Evolutionary conservation across 768 basidiomycete species (phyloP).

Genomic region (Leccinum olivaceopallidum): DNA sequence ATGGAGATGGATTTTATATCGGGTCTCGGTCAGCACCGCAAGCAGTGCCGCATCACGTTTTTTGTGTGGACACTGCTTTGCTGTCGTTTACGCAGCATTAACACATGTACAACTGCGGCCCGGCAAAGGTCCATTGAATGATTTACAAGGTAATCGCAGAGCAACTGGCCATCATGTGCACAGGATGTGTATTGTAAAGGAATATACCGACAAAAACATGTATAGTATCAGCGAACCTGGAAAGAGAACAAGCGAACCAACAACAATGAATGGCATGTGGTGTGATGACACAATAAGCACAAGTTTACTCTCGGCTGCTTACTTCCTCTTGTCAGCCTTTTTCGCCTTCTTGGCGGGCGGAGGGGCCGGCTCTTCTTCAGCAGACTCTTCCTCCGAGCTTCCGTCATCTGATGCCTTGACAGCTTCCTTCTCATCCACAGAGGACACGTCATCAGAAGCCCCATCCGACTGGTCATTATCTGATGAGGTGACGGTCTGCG

Average conservation of each 20-base stretch:
- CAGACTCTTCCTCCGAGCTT: slow-evolving; percentile 29
- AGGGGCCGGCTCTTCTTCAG: slow-evolving; percentile 25
- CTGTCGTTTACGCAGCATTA: slow-evolving; percentile 24
- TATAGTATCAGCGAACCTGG: slow-evolving; percentile 25
- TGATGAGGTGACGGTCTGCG: slow-evolving; percentile 26
- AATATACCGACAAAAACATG: slow-evolving; percentile 28
- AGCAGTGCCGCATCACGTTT: slow-evolving; percentile 18
- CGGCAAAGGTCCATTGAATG: slow-evolving; percentile 5
- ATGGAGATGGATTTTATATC: slow-evolving; percentile 26
- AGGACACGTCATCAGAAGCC: slow-evolving; percentile 24
- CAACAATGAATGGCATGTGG: neutral
- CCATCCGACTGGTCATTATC: slow-evolving; percentile 34
- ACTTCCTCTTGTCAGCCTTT: slow-evolving; percentile 31
- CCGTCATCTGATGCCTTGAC: slow-evolving; percentile 25
- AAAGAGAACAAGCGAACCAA: slow-evolving; percentile 7
- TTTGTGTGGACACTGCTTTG: slow-evolving; percentile 35
- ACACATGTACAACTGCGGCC: slow-evolving; percentile 14
- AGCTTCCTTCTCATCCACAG: slow-evolving; percentile 26
- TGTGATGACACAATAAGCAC: slow-evolving; percentile 13
- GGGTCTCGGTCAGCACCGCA: slow-evolving; percentile 1
- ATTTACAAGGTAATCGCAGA: slow-evolving; percentile 6
- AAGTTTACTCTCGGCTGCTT: slow-evolving; percentile 6
- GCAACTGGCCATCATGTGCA: neutral
- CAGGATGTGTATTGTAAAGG: slow-evolving; percentile 22
- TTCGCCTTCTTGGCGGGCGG: slow-evolving; percentile 33